These are phyloP conservation scores for Brettanomyces anomalus DNA, from an alignment of 805 yeast genomes.

Conservation along the genomic window DNA sequence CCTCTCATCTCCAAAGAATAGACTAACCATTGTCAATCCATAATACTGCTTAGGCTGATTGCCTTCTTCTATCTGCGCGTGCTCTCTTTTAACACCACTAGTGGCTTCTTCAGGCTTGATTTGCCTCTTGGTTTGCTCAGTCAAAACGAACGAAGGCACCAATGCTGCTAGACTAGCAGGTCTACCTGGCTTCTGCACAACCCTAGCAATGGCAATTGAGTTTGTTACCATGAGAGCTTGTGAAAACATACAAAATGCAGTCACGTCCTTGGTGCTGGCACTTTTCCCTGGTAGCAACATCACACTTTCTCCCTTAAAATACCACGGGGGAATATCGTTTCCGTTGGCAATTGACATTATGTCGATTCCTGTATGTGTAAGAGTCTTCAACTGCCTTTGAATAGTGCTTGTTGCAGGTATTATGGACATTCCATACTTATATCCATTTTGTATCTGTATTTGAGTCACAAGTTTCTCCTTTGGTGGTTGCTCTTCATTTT, in stretches of 20 bases:
- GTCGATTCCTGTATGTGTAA: slow-evolving; percentile 47
- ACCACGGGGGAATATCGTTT: slow-evolving; percentile 47
- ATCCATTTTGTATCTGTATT: slow-evolving; percentile 46
- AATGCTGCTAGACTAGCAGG: slow-evolving; percentile 46
- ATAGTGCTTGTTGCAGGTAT: slow-evolving; percentile 45
- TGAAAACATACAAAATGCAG: slow-evolving; percentile 39
- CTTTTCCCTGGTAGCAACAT: slow-evolving; percentile 28
- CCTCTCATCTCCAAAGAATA: slow-evolving; percentile 75
- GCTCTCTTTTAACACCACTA: slow-evolving; percentile 12
- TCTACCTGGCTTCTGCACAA: slow-evolving; percentile 40
- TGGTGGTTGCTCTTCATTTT: slow-evolving; percentile 15
- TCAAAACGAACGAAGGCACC: slow-evolving; percentile 35
- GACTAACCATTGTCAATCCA: slow-evolving; percentile 40
- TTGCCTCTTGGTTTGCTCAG: slow-evolving; percentile 11
- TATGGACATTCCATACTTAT: slow-evolving; percentile 53
- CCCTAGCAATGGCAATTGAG: slow-evolving; percentile 51
- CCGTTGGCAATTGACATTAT: slow-evolving; percentile 49
- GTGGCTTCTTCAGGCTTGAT: slow-evolving; percentile 9
- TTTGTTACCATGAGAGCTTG: slow-evolving; percentile 41
- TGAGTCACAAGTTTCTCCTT: slow-evolving; percentile 26
- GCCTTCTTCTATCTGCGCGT: slow-evolving; percentile 7
- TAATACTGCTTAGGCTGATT: slow-evolving; percentile 19
- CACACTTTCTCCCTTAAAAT: slow-evolving; percentile 48
- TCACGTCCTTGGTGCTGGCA: slow-evolving; percentile 24
- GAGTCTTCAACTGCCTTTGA: slow-evolving; percentile 32